These are phyloP conservation scores for Xylariales sp. DNA, from an alignment of 2,329 filamentous ascomycete genomes.

Conservation along the genomic window DNA sequence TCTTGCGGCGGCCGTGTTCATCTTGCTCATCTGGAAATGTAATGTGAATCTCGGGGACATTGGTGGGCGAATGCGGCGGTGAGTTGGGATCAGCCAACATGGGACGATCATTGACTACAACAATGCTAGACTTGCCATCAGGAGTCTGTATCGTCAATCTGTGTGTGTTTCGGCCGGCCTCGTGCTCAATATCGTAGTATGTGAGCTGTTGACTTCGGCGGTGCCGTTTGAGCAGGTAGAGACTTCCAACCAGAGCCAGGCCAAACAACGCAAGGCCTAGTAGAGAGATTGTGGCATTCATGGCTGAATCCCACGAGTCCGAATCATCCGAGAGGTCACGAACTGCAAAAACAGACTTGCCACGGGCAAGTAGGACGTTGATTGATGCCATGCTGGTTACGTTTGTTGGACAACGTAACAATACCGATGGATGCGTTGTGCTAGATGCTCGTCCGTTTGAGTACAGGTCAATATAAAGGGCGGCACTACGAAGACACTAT, in stretches of 20 bases:
- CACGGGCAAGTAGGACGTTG: slow-evolving; percentile 54
- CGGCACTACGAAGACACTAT: slow-evolving; percentile 26
- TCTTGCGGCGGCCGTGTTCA: slow-evolving; percentile 81
- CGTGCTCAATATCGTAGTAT: slow-evolving; percentile 65
- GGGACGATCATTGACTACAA: slow-evolving; percentile 78
- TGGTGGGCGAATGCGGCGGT: slow-evolving; percentile 81
- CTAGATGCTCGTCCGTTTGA: slow-evolving; percentile 43
- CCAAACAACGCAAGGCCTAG: slow-evolving; percentile 81
- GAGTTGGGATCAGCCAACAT: slow-evolving; percentile 81
- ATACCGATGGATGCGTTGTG: slow-evolving; percentile 39
- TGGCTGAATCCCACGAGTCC: slow-evolving; percentile 67
- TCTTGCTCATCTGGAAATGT: slow-evolving; percentile 98
- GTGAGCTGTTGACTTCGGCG: slow-evolving; percentile 64
- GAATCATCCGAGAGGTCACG: slow-evolving; percentile 55
- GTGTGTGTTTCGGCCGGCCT: slow-evolving; percentile 62
- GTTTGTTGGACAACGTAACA: slow-evolving; percentile 36
- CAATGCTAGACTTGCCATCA: slow-evolving; percentile 73
- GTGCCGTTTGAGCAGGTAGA: slow-evolving; percentile 79
- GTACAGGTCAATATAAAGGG: slow-evolving; percentile 30
- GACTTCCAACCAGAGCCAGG: slow-evolving; percentile 72
- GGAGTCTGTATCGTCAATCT: slow-evolving; percentile 69
- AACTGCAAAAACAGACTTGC: slow-evolving; percentile 58
- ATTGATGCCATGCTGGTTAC: slow-evolving; percentile 50
- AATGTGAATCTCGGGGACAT: slow-evolving; percentile 95
- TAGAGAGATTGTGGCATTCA: slow-evolving; percentile 83